These are phyloP conservation scores for Malassezia pachydermatis DNA, from an alignment of 1,284 basidiomycete genomes.

Conservation along the genomic window DNA sequence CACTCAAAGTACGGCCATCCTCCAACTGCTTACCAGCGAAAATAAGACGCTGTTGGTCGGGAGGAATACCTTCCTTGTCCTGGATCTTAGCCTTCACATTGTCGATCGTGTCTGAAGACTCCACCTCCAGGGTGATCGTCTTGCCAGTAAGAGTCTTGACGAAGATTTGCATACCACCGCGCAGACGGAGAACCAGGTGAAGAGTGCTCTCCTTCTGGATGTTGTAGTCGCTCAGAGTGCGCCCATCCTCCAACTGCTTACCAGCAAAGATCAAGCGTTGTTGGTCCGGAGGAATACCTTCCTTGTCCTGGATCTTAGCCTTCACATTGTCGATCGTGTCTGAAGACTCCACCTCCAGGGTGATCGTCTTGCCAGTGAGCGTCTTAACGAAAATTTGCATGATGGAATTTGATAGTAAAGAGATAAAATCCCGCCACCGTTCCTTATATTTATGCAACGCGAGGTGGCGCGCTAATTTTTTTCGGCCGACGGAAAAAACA, in stretches of 20 bases:
- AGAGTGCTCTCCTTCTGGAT: constrained; percentile 47
- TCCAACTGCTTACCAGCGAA: constrained; percentile 52
- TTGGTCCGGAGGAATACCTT: constrained; percentile 50
- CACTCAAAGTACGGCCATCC: constrained; percentile 51
- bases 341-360: constrained; percentile 72
- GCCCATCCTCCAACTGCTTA: constrained; percentile 51
- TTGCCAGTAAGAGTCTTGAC: constrained; percentile 78
- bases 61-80: constrained; percentile 49
- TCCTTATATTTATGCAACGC: not conserved
- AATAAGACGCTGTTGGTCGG: constrained; percentile 51
- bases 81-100: constrained; percentile 54
- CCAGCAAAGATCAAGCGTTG: constrained; percentile 52
- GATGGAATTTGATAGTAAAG: too few species aligned
- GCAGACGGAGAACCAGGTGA: constrained; percentile 40
- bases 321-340: constrained; percentile 81
- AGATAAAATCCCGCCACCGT: too few species aligned
- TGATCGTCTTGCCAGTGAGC: constrained; percentile 98
- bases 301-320: constrained; percentile 51
- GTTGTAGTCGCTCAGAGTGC: constrained; percentile 51
- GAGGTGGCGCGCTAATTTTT: constrained; percentile 1
- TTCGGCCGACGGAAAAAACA: constrained; percentile 8
- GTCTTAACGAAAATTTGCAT: constrained; percentile 51
- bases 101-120: constrained; percentile 57
- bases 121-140: constrained; percentile 88
- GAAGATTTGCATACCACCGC: constrained; percentile 48